Evolutionary conservation across 768 basidiomycete genomes (phyloP), one percentile per base, ranked within the genome.

Genomic region (Suillus placidus): DNA sequence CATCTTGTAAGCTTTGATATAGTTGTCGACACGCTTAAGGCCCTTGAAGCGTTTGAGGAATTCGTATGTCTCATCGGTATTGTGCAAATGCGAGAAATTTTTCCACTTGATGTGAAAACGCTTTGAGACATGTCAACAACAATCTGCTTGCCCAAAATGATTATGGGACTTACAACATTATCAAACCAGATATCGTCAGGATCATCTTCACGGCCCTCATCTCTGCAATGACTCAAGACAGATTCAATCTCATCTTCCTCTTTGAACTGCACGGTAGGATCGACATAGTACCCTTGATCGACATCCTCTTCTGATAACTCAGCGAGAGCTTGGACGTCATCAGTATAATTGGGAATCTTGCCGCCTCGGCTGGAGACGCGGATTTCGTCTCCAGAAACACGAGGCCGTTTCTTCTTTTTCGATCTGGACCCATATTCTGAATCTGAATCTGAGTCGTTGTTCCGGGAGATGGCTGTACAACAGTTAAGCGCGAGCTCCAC

Each of bases 91-190:
- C 12, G 95, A 97, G 78, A 95, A 99, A 71, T 88, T 89, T 79
- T 99, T 98, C 97, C 97, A 99, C 79, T 99, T 99, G 83, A 99
- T 95, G 76, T 98, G 95, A 83, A 92, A 99, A 61, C 95, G 95
- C 95, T 97, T 73, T 4, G 70, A 66, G 32, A 63, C 63, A 51
- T 37, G 47, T 72, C 37, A 69, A 73, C 10, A 61, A 7, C 38
- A 18, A n/a, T 2, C 20, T 51, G 32, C 35, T 32, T 20, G 43
- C 20, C 42, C 16, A 49, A 35, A 14, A 26, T 30, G 35, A n/a
- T 14, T 35, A 42, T 37, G 35, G 35, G 30, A 77, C 85, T 63
- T 77, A 95, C 95, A 70, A 97, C 85, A 73, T 97, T 97, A 70
- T 89, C 88, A 66, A 89, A 90, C 85, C 94, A 97, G 56, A 92